phyloP scores from a whole-genome alignment of 352 stramenopile species.

The Thalassiosira livingstoniorum region DNA sequence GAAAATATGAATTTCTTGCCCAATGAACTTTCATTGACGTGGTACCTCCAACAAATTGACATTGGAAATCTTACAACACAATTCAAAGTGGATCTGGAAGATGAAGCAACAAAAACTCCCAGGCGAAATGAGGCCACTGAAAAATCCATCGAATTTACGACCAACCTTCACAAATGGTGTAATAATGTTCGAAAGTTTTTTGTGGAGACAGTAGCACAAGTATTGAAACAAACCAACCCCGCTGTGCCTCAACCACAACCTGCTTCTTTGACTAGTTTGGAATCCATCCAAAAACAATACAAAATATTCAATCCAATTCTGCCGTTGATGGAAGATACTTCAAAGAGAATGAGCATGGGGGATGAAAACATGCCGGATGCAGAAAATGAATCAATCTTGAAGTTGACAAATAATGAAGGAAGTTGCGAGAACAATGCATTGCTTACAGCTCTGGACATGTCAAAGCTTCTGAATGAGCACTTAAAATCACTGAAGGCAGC shows the following conservation, averaged over 20 bases:
- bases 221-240: conserved; percentile 50
- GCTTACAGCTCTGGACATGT: conserved; percentile 27
- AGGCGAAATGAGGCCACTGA: conserved; percentile 70
- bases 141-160: conserved; percentile 64
- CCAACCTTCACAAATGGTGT: conserved; percentile 50
- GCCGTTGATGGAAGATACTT: conserved; percentile 70
- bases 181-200: conserved; percentile 38
- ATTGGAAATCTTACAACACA: conserved; percentile 43
- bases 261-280: conserved; percentile 6
- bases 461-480: conserved; percentile 50
- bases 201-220: conserved; percentile 20
- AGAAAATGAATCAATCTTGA: conserved; percentile 4
- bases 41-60: conserved; percentile 74
- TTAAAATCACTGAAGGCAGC: conserved; percentile 26
- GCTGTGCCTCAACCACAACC: conserved; percentile 24
- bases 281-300: conserved; percentile 20
- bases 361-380: neutral
- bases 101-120: conserved; percentile 67
- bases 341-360: conserved; percentile 22
- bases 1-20: conserved; percentile 29
- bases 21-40: conserved; percentile 75
- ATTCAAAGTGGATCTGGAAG: conserved; percentile 73
- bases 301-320: conserved; percentile 77
- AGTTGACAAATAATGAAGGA: neutral
- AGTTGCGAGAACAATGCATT: conserved; percentile 14